A percentile compares a stretch with the other conserved stretches of the same genome.
Conservation (phyloP, 257 asterid genomes). For the Gentiana dahurica region DNA sequence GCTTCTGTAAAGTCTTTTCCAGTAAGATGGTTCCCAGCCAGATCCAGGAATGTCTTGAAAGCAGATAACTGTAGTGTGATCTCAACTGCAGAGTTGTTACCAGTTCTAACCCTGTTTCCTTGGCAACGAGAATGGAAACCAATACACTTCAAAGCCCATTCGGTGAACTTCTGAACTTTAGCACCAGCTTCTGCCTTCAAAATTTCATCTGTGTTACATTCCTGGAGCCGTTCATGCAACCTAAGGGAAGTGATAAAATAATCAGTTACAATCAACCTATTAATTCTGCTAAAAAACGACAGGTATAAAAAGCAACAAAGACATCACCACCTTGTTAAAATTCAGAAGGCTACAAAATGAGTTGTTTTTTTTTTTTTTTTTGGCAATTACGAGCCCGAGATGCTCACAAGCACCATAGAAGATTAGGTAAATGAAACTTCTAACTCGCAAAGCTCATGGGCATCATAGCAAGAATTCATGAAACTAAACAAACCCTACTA, state of each 20-base stretch:
- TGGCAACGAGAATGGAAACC: constrained; percentile 98
- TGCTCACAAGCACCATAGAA: too few species aligned
- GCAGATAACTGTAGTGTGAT: constrained; percentile 86
- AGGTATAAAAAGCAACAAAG: neutral
- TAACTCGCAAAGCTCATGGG: too few species aligned
- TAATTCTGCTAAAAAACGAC: neutral
- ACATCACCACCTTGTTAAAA: neutral
- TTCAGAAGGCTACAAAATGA: too few species aligned
- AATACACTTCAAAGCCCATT: constrained; percentile 98
- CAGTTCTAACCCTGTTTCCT: constrained; percentile 68
- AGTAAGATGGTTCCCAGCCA: constrained; percentile 80
- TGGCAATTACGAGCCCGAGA: too few species aligned
- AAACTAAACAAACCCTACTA: too few species aligned
- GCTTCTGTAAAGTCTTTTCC: constrained; percentile 99
- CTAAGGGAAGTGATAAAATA: constrained; percentile 25
- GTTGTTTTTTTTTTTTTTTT: too few species aligned
- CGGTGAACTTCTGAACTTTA: constrained; percentile 95
- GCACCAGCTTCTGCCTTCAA: constrained; percentile 98
- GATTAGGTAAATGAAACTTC: too few species aligned
- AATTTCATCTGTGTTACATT: constrained; percentile 91
- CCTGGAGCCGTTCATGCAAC: constrained; percentile 90
- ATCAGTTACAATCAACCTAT: constrained; percentile 1
- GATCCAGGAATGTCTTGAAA: constrained; percentile 89
- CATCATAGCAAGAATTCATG: too few species aligned
- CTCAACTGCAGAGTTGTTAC: constrained; percentile 61